Evolutionary conservation across 305 asterid species (phyloP).

Genomic region (Fraxinus velutina): DNA sequence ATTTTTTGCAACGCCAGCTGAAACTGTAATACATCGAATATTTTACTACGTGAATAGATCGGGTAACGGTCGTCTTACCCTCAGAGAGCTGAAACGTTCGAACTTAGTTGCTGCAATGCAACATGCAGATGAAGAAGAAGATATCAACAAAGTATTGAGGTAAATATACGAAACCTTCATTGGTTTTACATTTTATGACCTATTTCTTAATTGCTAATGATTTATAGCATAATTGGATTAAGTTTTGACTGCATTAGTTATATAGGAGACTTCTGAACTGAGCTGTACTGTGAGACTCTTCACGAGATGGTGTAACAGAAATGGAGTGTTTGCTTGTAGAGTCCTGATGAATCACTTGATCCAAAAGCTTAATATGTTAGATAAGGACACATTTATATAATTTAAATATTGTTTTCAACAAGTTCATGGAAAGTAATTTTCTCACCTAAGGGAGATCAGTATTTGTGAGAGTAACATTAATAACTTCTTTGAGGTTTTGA

Average conservation of each 20-base stretch:
- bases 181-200: neutral
- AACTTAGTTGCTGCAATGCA: constrained; percentile 88
- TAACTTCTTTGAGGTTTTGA: constrained; percentile 1
- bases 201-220: constrained; percentile 11
- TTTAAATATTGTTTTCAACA: neutral
- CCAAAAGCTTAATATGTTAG: neutral
- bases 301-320: neutral
- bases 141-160: constrained; percentile 95
- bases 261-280: constrained; percentile 5
- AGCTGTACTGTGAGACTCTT: neutral
- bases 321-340: constrained; percentile 9
- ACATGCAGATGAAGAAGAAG: constrained; percentile 99
- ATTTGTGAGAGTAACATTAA: neutral
- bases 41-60: constrained; percentile 93
- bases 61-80: constrained; percentile 83
- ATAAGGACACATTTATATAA: neutral
- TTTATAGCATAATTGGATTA: neutral
- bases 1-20: constrained; percentile 76
- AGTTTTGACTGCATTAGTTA: constrained; percentile 11
- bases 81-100: constrained; percentile 87
- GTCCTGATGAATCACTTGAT: neutral
- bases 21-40: constrained; percentile 95
- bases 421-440: constrained; percentile 3
- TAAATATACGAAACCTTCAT: constrained; percentile 27
- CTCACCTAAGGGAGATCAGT: constrained; percentile 5